These are phyloP conservation scores for Podaxis carcinomalis DNA, from an alignment of 768 basidiomycete species.

Conservation along the genomic window DNA sequence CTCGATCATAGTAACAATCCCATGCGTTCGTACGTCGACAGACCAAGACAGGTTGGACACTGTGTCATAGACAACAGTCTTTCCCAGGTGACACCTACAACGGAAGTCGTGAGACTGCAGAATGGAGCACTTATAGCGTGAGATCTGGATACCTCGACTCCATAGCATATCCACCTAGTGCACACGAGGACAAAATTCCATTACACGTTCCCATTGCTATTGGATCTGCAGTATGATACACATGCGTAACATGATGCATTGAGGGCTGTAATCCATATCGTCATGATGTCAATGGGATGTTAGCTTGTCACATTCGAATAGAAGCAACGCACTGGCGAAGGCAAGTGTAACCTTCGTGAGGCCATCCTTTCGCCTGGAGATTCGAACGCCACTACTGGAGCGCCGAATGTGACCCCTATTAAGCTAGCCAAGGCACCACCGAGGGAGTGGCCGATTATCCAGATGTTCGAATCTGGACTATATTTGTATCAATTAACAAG, in stretches of 20 bases:
- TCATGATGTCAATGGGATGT: not conserved
- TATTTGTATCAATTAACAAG: conserved; percentile 11
- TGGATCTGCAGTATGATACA: conserved; percentile 94
- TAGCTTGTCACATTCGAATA: not conserved
- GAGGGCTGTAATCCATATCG: conserved; percentile 44
- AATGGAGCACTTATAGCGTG: not conserved
- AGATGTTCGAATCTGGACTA: conserved; percentile 79
- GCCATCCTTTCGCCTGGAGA: conserved; percentile 85
- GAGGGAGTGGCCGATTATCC: conserved; percentile 78
- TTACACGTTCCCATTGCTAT: conserved; percentile 89
- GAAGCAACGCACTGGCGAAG: conserved; percentile 59
- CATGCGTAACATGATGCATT: conserved; percentile 77
- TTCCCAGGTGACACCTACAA: conserved; percentile 79
- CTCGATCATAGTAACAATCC: conserved; percentile 77
- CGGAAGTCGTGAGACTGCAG: not conserved
- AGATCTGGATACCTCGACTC: conserved; percentile 50
- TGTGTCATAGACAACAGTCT: conserved; percentile 87
- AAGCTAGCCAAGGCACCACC: conserved; percentile 76
- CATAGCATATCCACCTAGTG: conserved; percentile 86
- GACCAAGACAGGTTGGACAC: conserved; percentile 83
- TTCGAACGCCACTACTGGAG: conserved; percentile 85
- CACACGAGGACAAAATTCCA: conserved; percentile 76
- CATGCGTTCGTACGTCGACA: conserved; percentile 77
- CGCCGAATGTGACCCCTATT: conserved; percentile 84
- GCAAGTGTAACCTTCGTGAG: conserved; percentile 76